Base-by-base conservation (phyloP, 768 basidiomycete species). In the Mrakia frigida region DNA sequence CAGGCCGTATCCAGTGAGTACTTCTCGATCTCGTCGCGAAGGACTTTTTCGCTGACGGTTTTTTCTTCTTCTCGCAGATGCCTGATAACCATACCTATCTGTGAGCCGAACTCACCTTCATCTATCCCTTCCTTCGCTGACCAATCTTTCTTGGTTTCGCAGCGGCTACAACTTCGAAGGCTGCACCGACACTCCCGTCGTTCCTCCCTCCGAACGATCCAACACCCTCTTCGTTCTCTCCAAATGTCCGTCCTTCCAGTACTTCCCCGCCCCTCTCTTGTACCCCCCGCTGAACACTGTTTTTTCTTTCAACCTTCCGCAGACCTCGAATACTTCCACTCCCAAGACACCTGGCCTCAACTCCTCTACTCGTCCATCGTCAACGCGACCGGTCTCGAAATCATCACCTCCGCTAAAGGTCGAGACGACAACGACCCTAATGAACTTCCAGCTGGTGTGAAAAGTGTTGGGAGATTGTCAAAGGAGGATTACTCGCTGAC, bases 301-400 rank as follows among this genome's bases (percentile, higher is more conserved):
- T 56, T 25, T 56, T 25, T 10, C n/a, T 28, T 25, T 56, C 56
- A 23, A 23, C 9, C 28, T 28, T 2, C 56, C 7, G 25, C 56
- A 56, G 56, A n/a, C 56, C 56, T 63, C 61, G 35, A 63, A 9
- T 37, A 63, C 61, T 63, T 63, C 61, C 31, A 63, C 61, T 21
- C 61, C 16, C 31, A 21, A 21, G 31, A 13, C 14, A 7, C 61
- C 33, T 63, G 35, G 31, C 61, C 61, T 16, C 18, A 63, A 21
- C n/a, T 21, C 61, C 9, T 63, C n/a, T 63, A 63, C 31, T 31
- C n/a, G 33, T 21, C 31, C 61, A 37, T 37, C 31, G 35, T 33
- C 61, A 63, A 63, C 61, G 61, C 61, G 10, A 63, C 61, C 21
- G 61, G 61, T 28, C 28, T 63, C 61, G 35, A 63, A 14, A 16